Base-by-base conservation (phyloP, 495 filamentous ascomycete species). In the Trichoderma reesei region DNA sequence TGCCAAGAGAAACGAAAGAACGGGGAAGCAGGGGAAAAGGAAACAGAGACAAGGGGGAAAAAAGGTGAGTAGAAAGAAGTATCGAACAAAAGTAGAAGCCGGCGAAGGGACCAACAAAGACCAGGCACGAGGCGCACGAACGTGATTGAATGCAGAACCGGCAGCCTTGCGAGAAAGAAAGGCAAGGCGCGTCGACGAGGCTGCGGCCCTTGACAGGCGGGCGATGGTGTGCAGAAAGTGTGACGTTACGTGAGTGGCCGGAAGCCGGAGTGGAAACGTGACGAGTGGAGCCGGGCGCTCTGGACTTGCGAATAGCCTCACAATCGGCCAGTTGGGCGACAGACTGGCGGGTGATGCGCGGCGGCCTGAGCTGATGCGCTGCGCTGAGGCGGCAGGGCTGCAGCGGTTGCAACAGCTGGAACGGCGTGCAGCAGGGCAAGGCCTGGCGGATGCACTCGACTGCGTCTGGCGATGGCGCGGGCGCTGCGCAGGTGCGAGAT, bases 221-320 rank as follows among this genome's bases (percentile, higher is more conserved):
- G 46, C 46, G 46, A 54, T 54, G 46, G 46, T 54, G 46, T 61
- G 60, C 37, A 61, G 60, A 61, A 61, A 61, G 60, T 61, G 39
- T 39, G 39, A 61, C 60, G 60, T 61, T 39, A 61, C 60, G 60
- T 61, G 60, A 39, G 39, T 61, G 51, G 51, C 39, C 39, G 36
- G 60, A 61, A 39, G 60, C 60, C 60, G 36, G 60, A 61, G 18
- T 39, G 36, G 36, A 63, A 44, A 42, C 31, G n/a, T 42, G 61
- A 42, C 34, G 61, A 26, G 61, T 63, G 61, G 61, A 63, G 61
- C 61, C 61, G 6, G 18, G 38, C 26, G 26, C 26, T 34, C 18
- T 38, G 39, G 39, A 34, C 11, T 41, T 61, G 59, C 59, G 78
- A 80, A 80, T 80, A 75, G 71, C 78, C 74, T 80, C 78, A 76